phyloP scores from a whole-genome alignment of 169 alveolate genomes.

The Cryptosporidium ryanae region DNA sequence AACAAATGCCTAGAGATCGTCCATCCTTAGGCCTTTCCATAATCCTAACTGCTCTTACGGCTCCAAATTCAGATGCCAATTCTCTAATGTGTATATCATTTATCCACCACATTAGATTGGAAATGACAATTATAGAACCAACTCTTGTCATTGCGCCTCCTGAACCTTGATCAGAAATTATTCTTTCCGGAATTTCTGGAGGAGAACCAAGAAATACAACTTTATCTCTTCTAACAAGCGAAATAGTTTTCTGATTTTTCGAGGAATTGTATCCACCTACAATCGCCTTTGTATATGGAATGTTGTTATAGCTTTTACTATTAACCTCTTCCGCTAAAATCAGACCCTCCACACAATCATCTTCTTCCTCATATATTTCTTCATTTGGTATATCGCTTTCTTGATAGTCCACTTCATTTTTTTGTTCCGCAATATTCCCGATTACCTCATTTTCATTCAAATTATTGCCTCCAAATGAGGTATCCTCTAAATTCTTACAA shows the following conservation, averaged over 20 bases:
- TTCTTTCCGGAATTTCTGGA: slow-evolving; percentile 65
- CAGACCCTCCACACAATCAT: slow-evolving; percentile 53
- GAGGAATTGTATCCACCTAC: not conserved
- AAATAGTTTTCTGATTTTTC: slow-evolving; percentile 6
- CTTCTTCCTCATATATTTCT: slow-evolving; percentile 31
- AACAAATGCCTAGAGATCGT: slow-evolving; percentile 67
- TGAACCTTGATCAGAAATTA: slow-evolving; percentile 13
- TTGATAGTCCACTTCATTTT: not conserved
- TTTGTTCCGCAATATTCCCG: not conserved
- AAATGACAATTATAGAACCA: slow-evolving; percentile 60
- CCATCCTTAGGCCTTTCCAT: slow-evolving; percentile 73
- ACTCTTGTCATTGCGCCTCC: slow-evolving; percentile 72
- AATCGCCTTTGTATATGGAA: slow-evolving; percentile 48
- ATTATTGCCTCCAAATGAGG: not conserved
- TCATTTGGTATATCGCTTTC: not conserved
- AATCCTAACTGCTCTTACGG: slow-evolving; percentile 66
- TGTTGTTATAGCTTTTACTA: slow-evolving; percentile 37
- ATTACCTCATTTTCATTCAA: not conserved
- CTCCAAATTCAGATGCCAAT: slow-evolving; percentile 65
- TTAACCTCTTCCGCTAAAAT: slow-evolving; percentile 70
- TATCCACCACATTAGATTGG: slow-evolving; percentile 73
- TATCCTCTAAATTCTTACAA: not conserved
- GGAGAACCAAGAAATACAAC: slow-evolving; percentile 70
- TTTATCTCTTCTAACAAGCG: slow-evolving; percentile 45
- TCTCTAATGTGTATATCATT: slow-evolving; percentile 64